A percentile compares a stretch with the other conserved stretches of the same genome.
These are phyloP conservation scores for Linum trigynum DNA, from an alignment of 345 rosid species.

Conservation along the genomic window DNA sequence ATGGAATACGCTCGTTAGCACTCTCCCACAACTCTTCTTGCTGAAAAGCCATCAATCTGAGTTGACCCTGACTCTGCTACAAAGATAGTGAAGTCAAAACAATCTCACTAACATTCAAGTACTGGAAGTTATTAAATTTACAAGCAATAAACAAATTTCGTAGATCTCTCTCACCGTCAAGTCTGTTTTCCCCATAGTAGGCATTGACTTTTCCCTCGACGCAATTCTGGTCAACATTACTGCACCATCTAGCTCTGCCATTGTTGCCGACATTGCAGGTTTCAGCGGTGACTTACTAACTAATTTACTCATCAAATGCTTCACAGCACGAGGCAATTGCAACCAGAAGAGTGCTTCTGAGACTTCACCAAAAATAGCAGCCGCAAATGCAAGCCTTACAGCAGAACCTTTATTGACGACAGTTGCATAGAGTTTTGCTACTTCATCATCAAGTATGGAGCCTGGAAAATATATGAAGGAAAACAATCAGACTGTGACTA, in stretches of 20 bases:
- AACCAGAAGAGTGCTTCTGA: slow-evolving; percentile 93
- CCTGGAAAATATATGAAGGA: slow-evolving; percentile 32
- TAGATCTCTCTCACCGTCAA: slow-evolving; percentile 39
- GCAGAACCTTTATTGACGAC: slow-evolving; percentile 70
- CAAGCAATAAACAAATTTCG: background rate
- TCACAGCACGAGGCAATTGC: slow-evolving; percentile 81
- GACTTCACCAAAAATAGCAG: slow-evolving; percentile 86
- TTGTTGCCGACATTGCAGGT: slow-evolving; percentile 24
- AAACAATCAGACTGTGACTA: slow-evolving; percentile 14
- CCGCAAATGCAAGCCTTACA: slow-evolving; percentile 85
- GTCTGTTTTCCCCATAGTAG: slow-evolving; percentile 37
- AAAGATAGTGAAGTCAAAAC: slow-evolving; percentile 14
- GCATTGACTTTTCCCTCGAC: slow-evolving; percentile 39
- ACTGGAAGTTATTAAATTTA: slow-evolving; percentile 3
- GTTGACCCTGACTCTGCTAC: slow-evolving; percentile 55
- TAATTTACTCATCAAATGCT: slow-evolving; percentile 60
- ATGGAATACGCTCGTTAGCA: slow-evolving; percentile 78
- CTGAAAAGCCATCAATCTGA: slow-evolving; percentile 71
- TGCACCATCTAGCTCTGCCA: slow-evolving; percentile 35
- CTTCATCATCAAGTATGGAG: slow-evolving; percentile 83
- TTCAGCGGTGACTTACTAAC: slow-evolving; percentile 44
- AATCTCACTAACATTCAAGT: background rate
- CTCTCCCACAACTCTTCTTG: slow-evolving; percentile 81
- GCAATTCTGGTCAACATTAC: slow-evolving; percentile 45
- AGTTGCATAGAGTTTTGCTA: slow-evolving; percentile 72